phyloP scores from a whole-genome alignment of 164 flowering plant species.

The Protea cynaroides region DNA sequence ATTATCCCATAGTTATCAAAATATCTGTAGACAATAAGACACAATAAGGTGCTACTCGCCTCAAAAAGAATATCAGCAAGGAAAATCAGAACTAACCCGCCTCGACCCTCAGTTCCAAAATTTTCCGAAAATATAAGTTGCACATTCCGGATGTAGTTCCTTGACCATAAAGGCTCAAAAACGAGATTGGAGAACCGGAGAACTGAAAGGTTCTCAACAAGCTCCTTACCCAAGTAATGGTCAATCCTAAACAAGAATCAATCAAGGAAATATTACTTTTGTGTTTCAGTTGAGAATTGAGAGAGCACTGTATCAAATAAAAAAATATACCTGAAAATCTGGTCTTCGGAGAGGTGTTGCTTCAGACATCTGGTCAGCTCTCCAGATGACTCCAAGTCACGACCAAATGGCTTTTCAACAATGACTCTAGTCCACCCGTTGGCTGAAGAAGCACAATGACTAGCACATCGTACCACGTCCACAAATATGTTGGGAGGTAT shows the following conservation, averaged over 20 bases:
- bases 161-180: slow-evolving; percentile 85
- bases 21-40: slow-evolving; percentile 38
- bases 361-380: slow-evolving; percentile 66
- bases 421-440: slow-evolving; percentile 90
- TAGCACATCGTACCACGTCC: slow-evolving; percentile 75
- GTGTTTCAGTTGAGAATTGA: neutral
- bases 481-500: slow-evolving; percentile 83
- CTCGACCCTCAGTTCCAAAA: slow-evolving; percentile 85
- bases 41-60: neutral
- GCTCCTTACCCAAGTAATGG: slow-evolving; percentile 84
- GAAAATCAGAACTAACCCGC: slow-evolving; percentile 48
- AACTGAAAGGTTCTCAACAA: slow-evolving; percentile 81
- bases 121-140: slow-evolving; percentile 89
- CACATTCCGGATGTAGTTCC: slow-evolving; percentile 79
- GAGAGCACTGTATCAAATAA: neutral
- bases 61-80: neutral
- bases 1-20: slow-evolving; percentile 80
- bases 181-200: slow-evolving; percentile 93
- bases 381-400: slow-evolving; percentile 66
- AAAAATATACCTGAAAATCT: slow-evolving; percentile 64
- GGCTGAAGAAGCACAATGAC: slow-evolving; percentile 55
- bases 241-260: slow-evolving; percentile 52
- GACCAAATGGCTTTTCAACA: slow-evolving; percentile 94
- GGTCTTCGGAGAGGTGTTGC: slow-evolving; percentile 73
- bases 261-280: neutral